phyloP scores from a whole-genome alignment of 2,329 filamentous ascomycete species.

The Falciphora oryzae region DNA sequence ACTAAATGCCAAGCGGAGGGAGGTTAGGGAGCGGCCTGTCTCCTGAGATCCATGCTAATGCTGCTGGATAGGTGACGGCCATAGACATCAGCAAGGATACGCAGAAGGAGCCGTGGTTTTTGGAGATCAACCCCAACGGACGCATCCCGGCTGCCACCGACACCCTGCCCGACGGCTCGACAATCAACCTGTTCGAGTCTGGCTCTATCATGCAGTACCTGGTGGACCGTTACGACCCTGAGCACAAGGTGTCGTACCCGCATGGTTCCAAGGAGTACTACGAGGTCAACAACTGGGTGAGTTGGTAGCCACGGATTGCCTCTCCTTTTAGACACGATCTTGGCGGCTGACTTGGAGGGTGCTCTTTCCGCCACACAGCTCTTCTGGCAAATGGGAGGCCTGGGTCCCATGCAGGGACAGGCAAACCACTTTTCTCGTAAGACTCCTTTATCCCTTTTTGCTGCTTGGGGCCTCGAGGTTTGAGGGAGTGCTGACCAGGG shows the following conservation, averaged over 20 bases:
- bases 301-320: constrained; percentile 15
- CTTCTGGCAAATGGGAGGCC: constrained; percentile 72
- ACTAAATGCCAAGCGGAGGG: not conserved
- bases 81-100: constrained; percentile 68
- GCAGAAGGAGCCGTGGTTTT: constrained; percentile 81
- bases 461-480: not conserved
- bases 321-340: not conserved
- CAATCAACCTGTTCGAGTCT: constrained; percentile 74
- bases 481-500: not conserved
- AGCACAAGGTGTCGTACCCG: constrained; percentile 79
- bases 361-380: constrained; percentile 29
- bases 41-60: not conserved
- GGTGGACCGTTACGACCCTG: constrained; percentile 71
- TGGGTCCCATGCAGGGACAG: constrained; percentile 80
- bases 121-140: constrained; percentile 88
- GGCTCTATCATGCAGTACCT: constrained; percentile 83
- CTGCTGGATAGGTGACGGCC: constrained; percentile 40
- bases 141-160: constrained; percentile 86
- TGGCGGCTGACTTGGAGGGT: not conserved
- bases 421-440: constrained; percentile 73
- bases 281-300: constrained; percentile 72
- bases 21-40: not conserved
- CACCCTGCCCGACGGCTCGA: constrained; percentile 64
- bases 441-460: constrained; percentile 16
- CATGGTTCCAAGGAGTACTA: constrained; percentile 66